Percentiles rank a stretch among this genome's conserved stretches.
Conservation (phyloP, 139 green algal species). For the Prasinococcaceae sp. region DNA sequence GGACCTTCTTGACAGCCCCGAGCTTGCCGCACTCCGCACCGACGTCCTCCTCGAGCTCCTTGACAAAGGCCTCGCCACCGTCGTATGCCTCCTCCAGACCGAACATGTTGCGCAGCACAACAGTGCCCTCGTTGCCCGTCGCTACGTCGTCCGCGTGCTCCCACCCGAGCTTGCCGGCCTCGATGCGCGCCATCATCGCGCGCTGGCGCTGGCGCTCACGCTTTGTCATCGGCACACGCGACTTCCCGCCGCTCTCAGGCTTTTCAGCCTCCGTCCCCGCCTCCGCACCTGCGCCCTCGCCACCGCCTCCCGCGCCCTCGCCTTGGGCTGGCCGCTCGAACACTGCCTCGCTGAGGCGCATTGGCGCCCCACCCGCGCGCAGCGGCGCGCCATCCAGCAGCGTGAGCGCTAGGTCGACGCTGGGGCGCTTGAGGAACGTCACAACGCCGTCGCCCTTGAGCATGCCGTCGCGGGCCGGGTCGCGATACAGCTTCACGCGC, state of each 20-base stretch:
- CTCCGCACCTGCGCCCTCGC: too few species aligned
- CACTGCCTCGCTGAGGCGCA: constrained; percentile 13
- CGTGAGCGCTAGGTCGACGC: constrained; percentile 50
- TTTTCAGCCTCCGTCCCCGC: too few species aligned
- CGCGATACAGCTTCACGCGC: constrained; percentile 43
- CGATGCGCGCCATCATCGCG: constrained; percentile 26
- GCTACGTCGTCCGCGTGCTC: constrained; percentile 67
- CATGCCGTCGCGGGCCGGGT: constrained; percentile 37
- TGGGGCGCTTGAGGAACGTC: constrained; percentile 64
- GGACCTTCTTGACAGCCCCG: constrained; percentile 61
- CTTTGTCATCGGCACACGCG: too few species aligned
- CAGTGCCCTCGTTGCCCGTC: constrained; percentile 46
- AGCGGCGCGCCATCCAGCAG: constrained; percentile 54
- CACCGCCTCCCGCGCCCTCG: too few species aligned
- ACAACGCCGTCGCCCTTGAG: constrained; percentile 72
- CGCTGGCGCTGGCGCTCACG: too few species aligned
- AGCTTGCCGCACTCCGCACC: constrained; percentile 49
- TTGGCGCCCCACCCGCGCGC: constrained; percentile 32
- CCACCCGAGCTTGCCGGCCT: constrained; percentile 34
- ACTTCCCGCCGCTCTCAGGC: too few species aligned
- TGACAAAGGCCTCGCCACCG: neutral
- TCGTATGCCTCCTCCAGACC: constrained; percentile 29
- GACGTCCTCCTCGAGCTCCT: constrained; percentile 68
- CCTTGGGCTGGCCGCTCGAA: constrained; percentile 10
- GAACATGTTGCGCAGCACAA: constrained; percentile 74